These are phyloP conservation scores for Vairimorpha necatrix DNA, from an alignment of 371 early-diverging fungal genomes.

Conservation along the genomic window DNA sequence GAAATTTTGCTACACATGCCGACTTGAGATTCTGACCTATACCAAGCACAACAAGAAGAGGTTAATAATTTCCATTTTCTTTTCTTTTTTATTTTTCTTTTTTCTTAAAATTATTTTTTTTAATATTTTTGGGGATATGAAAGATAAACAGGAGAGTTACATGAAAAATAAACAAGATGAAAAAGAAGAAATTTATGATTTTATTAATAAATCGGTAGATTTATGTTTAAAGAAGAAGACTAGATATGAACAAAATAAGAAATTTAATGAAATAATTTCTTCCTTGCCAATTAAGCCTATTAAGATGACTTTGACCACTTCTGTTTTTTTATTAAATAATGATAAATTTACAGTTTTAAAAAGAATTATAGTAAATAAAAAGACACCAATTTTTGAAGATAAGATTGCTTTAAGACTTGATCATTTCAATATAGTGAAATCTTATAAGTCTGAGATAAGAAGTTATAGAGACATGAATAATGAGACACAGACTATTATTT, in stretches of 20 bases:
- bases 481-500: constrained; percentile 60
- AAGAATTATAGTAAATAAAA: constrained; percentile 57
- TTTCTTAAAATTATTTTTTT: neutral
- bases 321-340: constrained; percentile 54
- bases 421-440: constrained; percentile 52
- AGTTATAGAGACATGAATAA: constrained; percentile 30
- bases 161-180: too few relatives aligned
- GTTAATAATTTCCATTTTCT: neutral
- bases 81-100: neutral
- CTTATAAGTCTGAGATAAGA: constrained; percentile 49
- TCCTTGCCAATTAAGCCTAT: constrained; percentile 52
- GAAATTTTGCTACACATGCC: neutral
- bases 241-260: constrained; percentile 55
- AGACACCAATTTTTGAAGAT: constrained; percentile 58
- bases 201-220: constrained; percentile 55
- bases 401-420: constrained; percentile 42
- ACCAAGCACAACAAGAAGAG: neutral
- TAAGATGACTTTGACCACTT: constrained; percentile 58
- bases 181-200: constrained; percentile 37
- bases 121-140: constrained; percentile 26
- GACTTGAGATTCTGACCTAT: neutral
- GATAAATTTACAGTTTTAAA: constrained; percentile 55
- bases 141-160: neutral
- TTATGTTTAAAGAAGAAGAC: constrained; percentile 42
- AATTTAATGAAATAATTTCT: constrained; percentile 45